phyloP scores from a whole-genome alignment of 306 rosid genomes.

The Glycyrrhiza uralensis region DNA sequence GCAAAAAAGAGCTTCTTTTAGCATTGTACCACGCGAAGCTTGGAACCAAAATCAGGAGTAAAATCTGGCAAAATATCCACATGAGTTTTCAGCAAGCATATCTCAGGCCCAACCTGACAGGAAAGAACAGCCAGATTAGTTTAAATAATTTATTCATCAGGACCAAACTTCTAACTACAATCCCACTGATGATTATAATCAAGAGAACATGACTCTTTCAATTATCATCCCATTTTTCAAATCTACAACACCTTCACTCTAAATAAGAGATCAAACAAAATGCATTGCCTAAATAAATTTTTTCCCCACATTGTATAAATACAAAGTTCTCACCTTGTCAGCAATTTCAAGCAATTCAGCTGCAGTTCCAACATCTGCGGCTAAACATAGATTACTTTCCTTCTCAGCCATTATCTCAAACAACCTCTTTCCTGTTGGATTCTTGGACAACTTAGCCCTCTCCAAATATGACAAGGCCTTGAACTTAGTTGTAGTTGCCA shows the following conservation, averaged over 20 bases:
- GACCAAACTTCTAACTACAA: constrained; percentile 11
- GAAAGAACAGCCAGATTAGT: background rate
- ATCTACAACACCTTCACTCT: background rate
- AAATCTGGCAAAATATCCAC: constrained; percentile 90
- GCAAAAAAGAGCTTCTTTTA: background rate
- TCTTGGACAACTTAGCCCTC: constrained; percentile 71
- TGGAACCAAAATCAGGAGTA: constrained; percentile 77
- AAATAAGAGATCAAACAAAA: constrained; percentile 2
- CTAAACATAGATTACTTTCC: constrained; percentile 84
- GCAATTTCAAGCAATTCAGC: constrained; percentile 80
- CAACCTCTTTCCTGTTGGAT: constrained; percentile 77
- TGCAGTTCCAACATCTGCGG: constrained; percentile 84
- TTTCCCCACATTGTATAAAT: background rate
- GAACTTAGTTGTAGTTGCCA: constrained; percentile 32
- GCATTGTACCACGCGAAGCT: constrained; percentile 65
- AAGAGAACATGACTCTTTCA: background rate
- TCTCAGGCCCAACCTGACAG: constrained; percentile 82
- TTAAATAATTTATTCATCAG: background rate
- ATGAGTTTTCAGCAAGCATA: constrained; percentile 88
- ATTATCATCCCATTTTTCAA: background rate
- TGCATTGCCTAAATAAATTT: background rate
- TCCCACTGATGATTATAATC: background rate
- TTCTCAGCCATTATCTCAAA: constrained; percentile 77
- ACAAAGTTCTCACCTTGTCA: constrained; percentile 52
- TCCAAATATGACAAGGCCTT: constrained; percentile 50